phyloP scores from a whole-genome alignment of 257 asterid species.

The Ligustrum vulgare region DNA sequence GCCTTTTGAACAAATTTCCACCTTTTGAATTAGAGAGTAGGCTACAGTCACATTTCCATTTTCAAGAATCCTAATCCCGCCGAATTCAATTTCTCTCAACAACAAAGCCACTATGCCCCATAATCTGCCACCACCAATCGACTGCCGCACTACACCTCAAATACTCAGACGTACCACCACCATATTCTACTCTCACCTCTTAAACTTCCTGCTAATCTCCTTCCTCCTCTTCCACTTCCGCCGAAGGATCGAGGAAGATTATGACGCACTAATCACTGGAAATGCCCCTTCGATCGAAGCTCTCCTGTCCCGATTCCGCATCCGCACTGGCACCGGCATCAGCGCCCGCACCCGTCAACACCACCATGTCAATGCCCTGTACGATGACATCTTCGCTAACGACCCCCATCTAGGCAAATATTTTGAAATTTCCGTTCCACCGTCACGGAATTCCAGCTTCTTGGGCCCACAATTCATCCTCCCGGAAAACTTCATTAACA shows the following conservation, averaged over 20 bases:
- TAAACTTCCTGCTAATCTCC: constrained; percentile 73
- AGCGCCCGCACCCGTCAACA: background rate
- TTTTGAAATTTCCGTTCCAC: constrained; percentile 23
- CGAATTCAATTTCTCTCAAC: constrained; percentile 13
- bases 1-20: too few relatives aligned
- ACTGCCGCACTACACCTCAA: constrained; percentile 35
- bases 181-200: constrained; percentile 54
- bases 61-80: constrained; percentile 32
- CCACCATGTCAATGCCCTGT: constrained; percentile 25
- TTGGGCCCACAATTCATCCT: constrained; percentile 12
- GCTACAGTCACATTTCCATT: background rate
- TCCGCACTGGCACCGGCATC: too few relatives aligned
- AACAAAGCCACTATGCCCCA: background rate
- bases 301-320: background rate
- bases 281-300: background rate
- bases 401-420: background rate
- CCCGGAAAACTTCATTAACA: constrained; percentile 30
- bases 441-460: constrained; percentile 44
- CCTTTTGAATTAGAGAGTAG: background rate
- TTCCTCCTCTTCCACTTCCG: constrained; percentile 50
- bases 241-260: background rate
- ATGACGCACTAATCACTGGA: background rate
- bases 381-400: constrained; percentile 39
- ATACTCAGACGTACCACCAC: constrained; percentile 25
- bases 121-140: constrained; percentile 28